Conservation (phyloP, 208 protist genomes). For the Polymyxa betae region DNA sequence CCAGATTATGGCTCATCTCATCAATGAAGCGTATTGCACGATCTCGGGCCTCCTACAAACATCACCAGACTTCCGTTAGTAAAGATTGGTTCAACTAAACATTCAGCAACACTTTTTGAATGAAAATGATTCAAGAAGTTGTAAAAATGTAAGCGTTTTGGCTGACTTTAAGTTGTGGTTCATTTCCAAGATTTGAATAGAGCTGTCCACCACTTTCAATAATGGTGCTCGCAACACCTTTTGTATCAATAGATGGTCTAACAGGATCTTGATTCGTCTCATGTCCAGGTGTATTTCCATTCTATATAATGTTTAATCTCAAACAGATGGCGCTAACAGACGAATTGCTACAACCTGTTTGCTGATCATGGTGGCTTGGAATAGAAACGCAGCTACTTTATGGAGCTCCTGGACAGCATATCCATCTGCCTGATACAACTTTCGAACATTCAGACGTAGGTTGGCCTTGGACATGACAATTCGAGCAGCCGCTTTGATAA, state of each 20-base stretch:
- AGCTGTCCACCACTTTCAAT: constrained; percentile 33
- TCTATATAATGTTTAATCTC: no score
- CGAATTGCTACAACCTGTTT: not conserved
- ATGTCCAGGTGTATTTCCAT: not conserved
- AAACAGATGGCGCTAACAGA: not conserved
- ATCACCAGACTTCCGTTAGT: not conserved
- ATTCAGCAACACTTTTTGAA: no score
- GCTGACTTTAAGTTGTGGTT: constrained; percentile 26
- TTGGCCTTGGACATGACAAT: constrained; percentile 57
- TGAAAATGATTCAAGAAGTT: no score
- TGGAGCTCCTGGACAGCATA: constrained; percentile 93
- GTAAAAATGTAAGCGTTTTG: no score
- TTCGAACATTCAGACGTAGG: constrained; percentile 11
- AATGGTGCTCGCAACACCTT: not conserved
- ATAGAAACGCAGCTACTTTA: constrained; percentile 86
- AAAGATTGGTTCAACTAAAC: no score
- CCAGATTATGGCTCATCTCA: constrained; percentile 44
- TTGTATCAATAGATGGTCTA: not conserved
- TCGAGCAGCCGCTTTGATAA: not conserved
- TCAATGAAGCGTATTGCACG: constrained; percentile 13
- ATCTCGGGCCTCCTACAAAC: not conserved
- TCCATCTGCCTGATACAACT: constrained; percentile 78
- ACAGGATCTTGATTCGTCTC: not conserved
- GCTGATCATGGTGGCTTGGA: constrained; percentile 75
- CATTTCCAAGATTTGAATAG: constrained; percentile 20